Evolutionary conservation across 495 filamentous ascomycete genomes (phyloP).

Genomic region (Opeltia flavorubescens): DNA sequence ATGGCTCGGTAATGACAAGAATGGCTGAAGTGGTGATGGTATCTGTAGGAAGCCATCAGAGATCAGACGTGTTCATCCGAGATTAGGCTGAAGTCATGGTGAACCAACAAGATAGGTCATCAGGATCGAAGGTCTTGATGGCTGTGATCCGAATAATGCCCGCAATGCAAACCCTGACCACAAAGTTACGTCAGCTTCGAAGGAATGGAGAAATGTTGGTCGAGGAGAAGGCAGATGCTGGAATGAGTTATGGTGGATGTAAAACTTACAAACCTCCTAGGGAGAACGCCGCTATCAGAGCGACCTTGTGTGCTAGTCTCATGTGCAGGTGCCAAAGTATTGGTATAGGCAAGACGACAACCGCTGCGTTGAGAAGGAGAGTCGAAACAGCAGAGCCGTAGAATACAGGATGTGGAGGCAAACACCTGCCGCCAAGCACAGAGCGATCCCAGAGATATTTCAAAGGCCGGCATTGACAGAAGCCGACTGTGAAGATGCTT

Average conservation of each 20-base stretch:
- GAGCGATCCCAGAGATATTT: neutral
- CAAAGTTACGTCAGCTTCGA: too few species aligned
- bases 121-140: neutral
- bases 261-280: constrained; percentile 28
- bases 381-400: neutral
- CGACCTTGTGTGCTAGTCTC: constrained; percentile 29
- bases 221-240: too few species aligned
- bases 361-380: constrained; percentile 24
- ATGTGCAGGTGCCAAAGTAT: constrained; percentile 32
- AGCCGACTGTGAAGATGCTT: neutral
- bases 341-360: constrained; percentile 25
- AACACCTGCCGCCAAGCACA: neutral
- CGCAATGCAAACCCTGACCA: neutral
- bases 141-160: neutral
- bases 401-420: neutral
- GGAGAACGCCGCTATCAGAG: constrained; percentile 32
- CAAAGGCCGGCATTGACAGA: neutral
- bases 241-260: too few species aligned
- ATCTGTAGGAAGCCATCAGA: too few species aligned
- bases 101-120: neutral
- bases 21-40: neutral
- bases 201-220: too few species aligned
- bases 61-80: neutral
- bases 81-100: neutral
- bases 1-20: neutral